Percentiles rank a stretch among this genome's conserved stretches.
phyloP scores from a whole-genome alignment of 2,329 filamentous ascomycete genomes.

The Leptographium wingfieldii region DNA sequence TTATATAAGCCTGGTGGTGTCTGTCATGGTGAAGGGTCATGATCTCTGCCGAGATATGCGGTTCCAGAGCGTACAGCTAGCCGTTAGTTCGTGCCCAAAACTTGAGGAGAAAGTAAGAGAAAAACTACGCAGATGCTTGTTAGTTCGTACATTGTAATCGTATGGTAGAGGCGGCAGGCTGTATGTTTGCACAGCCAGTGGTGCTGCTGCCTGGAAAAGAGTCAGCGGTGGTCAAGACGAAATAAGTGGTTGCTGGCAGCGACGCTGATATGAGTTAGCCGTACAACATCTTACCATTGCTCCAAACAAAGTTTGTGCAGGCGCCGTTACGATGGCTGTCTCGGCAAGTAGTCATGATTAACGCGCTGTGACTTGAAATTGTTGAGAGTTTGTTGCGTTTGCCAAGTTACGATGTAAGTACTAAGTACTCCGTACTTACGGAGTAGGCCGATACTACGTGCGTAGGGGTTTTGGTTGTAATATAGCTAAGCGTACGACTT shows the following conservation, averaged over 20 bases:
- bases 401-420: neutral
- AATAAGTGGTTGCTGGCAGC: no score
- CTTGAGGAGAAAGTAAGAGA: neutral
- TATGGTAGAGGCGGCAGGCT: constrained; percentile 16
- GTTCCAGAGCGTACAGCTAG: constrained; percentile 40
- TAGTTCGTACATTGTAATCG: constrained; percentile 17
- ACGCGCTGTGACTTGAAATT: neutral
- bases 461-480: no score
- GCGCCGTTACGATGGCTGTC: neutral
- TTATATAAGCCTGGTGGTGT: constrained; percentile 91
- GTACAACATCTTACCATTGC: neutral
- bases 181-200: neutral
- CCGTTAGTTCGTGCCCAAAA: neutral
- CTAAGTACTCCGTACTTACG: no score
- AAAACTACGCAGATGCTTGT: no score
- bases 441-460: no score
- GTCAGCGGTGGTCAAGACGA: neutral
- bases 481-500: no score
- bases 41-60: constrained; percentile 67
- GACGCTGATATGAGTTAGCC: no score
- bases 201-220: neutral
- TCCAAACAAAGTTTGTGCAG: neutral
- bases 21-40: constrained; percentile 94
- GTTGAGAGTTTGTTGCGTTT: neutral
- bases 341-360: neutral